A percentile compares a stretch with the other conserved stretches of the same genome.
Evolutionary conservation across 371 early-diverging fungal species (phyloP).

Genomic region (Mortierella sp.): DNA sequence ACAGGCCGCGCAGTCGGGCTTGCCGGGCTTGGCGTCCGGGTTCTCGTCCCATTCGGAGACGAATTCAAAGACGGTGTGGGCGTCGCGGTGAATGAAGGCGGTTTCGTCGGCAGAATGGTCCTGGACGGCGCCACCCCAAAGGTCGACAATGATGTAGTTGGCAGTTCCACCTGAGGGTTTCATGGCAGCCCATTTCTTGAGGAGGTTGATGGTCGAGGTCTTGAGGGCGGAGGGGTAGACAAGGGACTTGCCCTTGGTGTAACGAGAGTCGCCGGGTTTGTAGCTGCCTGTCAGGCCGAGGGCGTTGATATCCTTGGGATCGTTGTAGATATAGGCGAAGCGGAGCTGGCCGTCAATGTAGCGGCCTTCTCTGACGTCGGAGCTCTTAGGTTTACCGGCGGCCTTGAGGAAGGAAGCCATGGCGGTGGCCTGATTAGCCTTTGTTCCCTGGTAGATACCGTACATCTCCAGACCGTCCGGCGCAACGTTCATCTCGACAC

Average conservation of each 20-base stretch:
- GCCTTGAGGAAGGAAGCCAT: conserved; percentile 23
- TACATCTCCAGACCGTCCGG: conserved; percentile 40
- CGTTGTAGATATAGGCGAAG: conserved; percentile 29
- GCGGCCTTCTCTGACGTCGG: conserved; percentile 40
- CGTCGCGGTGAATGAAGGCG: conserved; percentile 37
- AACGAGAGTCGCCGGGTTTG: conserved; percentile 40
- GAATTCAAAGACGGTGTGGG: conserved; percentile 54
- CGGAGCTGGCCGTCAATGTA: conserved; percentile 38
- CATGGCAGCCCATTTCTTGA: conserved; percentile 34
- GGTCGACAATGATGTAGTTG: conserved; percentile 52
- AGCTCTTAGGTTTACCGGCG: conserved; percentile 9
- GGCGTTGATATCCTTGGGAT: conserved; percentile 32
- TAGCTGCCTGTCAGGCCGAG: conserved; percentile 15
- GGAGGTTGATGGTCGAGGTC: conserved; percentile 34
- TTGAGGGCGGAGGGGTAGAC: conserved; percentile 29
- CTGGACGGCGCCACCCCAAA: conserved; percentile 53
- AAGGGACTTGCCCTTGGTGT: conserved; percentile 52
- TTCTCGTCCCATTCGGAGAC: conserved; percentile 52
- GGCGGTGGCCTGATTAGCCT: conserved; percentile 13
- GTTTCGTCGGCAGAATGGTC: conserved; percentile 17
- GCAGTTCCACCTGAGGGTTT: conserved; percentile 30
- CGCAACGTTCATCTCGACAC: conserved; percentile 30
- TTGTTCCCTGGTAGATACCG: conserved; percentile 33
- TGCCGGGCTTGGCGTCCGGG: conserved; percentile 25
- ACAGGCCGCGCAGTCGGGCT: conserved; percentile 33